phyloP scores from a whole-genome alignment of 139 green algal genomes.

The Haematococcus sp. region DNA sequence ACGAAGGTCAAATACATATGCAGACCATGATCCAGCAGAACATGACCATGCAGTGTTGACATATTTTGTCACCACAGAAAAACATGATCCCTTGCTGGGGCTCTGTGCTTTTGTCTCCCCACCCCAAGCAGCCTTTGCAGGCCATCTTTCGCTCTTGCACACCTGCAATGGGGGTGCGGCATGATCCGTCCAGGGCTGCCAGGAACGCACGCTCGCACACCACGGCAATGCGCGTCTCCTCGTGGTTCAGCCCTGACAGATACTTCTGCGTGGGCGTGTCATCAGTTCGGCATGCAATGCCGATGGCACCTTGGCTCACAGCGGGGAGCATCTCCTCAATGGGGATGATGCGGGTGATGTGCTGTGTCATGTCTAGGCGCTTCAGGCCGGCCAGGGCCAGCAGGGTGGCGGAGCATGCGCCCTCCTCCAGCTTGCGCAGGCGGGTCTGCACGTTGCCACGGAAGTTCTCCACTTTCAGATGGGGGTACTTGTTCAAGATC shows the following conservation, averaged over 20 bases:
- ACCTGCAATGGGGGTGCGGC: slow-evolving; percentile 96
- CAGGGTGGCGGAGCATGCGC: slow-evolving; percentile 86
- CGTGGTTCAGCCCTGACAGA: slow-evolving; percentile 93
- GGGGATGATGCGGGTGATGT: slow-evolving; percentile 85
- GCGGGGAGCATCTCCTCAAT: slow-evolving; percentile 96
- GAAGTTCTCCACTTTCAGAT: slow-evolving; percentile 96
- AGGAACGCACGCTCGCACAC: slow-evolving; percentile 95
- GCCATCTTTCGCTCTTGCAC: neutral
- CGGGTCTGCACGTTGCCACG: slow-evolving; percentile 97
- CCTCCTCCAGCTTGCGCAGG: slow-evolving; percentile 95
- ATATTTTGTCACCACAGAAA: too few species aligned
- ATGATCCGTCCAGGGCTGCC: slow-evolving; percentile 93
- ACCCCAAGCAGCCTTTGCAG: neutral
- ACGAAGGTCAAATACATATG: neutral
- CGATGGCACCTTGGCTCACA: slow-evolving; percentile 92
- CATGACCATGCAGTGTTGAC: too few species aligned
- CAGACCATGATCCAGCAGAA: neutral
- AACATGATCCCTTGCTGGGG: too few species aligned
- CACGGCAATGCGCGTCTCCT: slow-evolving; percentile 93
- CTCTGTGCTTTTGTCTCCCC: too few species aligned
- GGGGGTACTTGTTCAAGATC: slow-evolving; percentile 93
- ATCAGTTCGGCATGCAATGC: slow-evolving; percentile 91
- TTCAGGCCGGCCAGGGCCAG: slow-evolving; percentile 95
- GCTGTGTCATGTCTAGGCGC: slow-evolving; percentile 91
- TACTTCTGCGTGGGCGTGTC: slow-evolving; percentile 67